Evolutionary conservation across 2,329 filamentous ascomycete genomes (phyloP), one percentile per base, ranked within the genome.

Genomic region (Penicillium frequentans): DNA sequence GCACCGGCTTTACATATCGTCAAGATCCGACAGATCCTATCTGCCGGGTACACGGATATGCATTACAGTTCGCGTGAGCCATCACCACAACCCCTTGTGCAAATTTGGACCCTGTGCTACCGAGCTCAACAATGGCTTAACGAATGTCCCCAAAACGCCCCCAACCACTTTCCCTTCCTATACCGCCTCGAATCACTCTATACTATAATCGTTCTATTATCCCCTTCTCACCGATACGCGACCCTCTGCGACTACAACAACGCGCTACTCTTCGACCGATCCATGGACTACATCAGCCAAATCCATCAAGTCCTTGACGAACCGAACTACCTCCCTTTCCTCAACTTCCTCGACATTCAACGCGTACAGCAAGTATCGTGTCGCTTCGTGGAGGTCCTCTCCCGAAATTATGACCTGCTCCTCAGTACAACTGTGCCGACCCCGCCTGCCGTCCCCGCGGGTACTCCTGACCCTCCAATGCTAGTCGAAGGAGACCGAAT

Each of bases 111-210:
- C n/a, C 67, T 75, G 23, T 77, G 73, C 52, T 69, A 69, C 33
- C 70, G 92, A 91, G 88, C 86, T 83, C 53, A 84, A 86, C 67
- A 75, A 27, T 98, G 93, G 93, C 88, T 87, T 58, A 85, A 91
- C 35, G 84, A 84, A n/a, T 83, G 96, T 13, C 90, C 91, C 0
- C 77, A 81, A 37, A 83, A 82, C 2, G 82, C 90, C 0, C 83
- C 89, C 0, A 77, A 82, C 0, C 82, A 84, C 26, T 87, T 93
- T 61, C 84, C 87, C 39, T 84, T 89, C 48, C 85, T 93, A 62
- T 96, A 97, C 68, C 89, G 95, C 61, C 84, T 96, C 16, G 95
- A 99, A 70, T 77, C 96, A 43, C 84, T 93, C 47, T 98, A 96
- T 77, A 96, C 91, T 69, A 95, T 91, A 66, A 89, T 96, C 24